phyloP scores from a whole-genome alignment of 2,329 filamentous ascomycete genomes.

The Fusarium subglutinans region DNA sequence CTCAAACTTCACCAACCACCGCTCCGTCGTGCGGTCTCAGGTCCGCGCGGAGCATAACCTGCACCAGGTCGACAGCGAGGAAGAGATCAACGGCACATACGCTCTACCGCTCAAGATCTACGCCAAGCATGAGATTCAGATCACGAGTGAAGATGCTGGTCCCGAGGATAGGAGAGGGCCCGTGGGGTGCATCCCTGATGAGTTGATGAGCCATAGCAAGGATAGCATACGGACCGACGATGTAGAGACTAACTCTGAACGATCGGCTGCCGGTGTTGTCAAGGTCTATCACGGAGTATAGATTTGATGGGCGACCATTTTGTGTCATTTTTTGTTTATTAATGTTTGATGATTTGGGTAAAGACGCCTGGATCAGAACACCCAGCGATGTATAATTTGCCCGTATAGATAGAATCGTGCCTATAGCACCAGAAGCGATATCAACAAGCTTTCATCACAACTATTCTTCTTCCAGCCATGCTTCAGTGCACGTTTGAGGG shows the following conservation, averaged over 20 bases:
- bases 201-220: constrained; percentile 26
- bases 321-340: background rate
- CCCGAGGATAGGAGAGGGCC: constrained; percentile 34
- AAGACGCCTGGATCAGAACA: constrained; percentile 14
- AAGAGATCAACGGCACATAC: constrained; percentile 48
- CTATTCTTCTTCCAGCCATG: too few species aligned
- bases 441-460: background rate
- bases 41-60: constrained; percentile 37
- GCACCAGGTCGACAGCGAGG: constrained; percentile 48
- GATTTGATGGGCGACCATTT: background rate
- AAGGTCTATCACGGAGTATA: constrained; percentile 43
- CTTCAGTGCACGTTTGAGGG: background rate
- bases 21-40: constrained; percentile 37
- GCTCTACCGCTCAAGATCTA: constrained; percentile 51
- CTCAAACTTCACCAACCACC: constrained; percentile 41
- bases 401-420: constrained; percentile 18
- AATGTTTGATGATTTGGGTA: constrained; percentile 9
- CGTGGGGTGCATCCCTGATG: constrained; percentile 30
- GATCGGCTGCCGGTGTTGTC: constrained; percentile 40
- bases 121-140: constrained; percentile 47
- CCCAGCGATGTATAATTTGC: constrained; percentile 3
- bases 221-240: constrained; percentile 38
- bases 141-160: constrained; percentile 39
- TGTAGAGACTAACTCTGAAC: constrained; percentile 37
- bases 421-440: constrained; percentile 13